Base-by-base conservation (phyloP, 192 early-diverging fungal genomes). In the Cetraspora pellucida region DNA sequence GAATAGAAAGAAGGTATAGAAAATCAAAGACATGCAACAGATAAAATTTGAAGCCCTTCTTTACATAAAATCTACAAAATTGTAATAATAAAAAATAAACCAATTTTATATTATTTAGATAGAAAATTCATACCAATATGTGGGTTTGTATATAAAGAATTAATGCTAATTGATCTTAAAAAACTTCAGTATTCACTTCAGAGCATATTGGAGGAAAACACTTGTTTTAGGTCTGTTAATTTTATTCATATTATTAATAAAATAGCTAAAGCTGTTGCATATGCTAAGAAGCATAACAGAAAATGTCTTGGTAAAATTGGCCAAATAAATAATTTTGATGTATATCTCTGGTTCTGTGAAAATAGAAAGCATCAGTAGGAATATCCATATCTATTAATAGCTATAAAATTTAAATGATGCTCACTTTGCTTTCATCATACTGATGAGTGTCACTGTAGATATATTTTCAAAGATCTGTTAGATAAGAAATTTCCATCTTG, bases 301-400 rank as follows among this genome's bases (percentile, higher is more conserved):
- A 16, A 44, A 25, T 67, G 43, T 67, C 16, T 67, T 45, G 43
- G 16, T 6, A 67, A 67, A 67, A 67, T 13, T 67, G 65, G 23
- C 2, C 65, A 47, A 67, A 67, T 67, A 47, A 67, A 67, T 67
- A 14, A 67, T 67, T 47, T 47, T 0, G 44, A 67, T 67, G 43
- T 67, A 67, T 67, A 67, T 67, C 43, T 67, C 44, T 67, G 43
- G 65, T 67, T 17, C 2, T 67, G 43, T 67, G 43, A 47, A 47
- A 67, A 67, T 27, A 43, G 65, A 43, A 67, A 67, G 3, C 43
- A 67, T 47, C 43, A 67, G 43, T 67, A 43, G 43, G 65, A 67
- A 67, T 67, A 67, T 67, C 65, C 43, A 67, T 67, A 67, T 47
- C 65, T 17, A 67, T 67, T 67, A 67, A 67, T 67, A 67, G 65